A percentile compares a stretch with the other conserved stretches of the same genome.
phyloP scores from a whole-genome alignment of 2,329 filamentous ascomycete species.

The Aureobasidium zeae region DNA sequence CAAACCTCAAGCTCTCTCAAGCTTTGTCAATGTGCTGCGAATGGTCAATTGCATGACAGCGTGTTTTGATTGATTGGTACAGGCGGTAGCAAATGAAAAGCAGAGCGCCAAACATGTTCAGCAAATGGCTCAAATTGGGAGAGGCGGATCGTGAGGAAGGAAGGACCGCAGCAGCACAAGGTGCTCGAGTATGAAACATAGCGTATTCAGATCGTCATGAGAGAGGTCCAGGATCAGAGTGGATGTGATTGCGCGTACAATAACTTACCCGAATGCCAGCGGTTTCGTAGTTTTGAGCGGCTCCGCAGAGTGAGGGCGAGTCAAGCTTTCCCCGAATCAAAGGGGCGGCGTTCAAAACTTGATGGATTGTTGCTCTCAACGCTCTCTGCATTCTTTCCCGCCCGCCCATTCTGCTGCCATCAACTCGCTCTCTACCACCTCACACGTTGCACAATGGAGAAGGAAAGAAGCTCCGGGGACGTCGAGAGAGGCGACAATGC shows the following conservation, averaged over 20 bases:
- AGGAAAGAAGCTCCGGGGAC: constrained; percentile 75
- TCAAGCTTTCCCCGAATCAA: no score
- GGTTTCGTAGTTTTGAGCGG: constrained; percentile 11
- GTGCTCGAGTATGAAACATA: constrained; percentile 6
- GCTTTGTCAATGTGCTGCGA: constrained; percentile 4
- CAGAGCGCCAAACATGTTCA: no score
- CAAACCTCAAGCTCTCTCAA: constrained; percentile 6
- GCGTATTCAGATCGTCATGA: constrained; percentile 13
- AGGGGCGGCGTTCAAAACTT: constrained; percentile 7
- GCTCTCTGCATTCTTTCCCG: constrained; percentile 3
- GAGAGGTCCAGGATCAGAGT: background rate
- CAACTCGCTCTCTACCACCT: background rate
- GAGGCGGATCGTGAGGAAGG: no score
- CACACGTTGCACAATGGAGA: constrained; percentile 53
- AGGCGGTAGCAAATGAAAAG: no score
- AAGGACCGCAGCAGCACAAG: no score
- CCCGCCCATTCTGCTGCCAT: background rate
- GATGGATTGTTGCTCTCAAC: constrained; percentile 9
- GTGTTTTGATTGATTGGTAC: constrained; percentile 5
- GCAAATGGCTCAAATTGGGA: background rate
- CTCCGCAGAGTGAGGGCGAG: no score
- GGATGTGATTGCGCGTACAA: constrained; percentile 15
- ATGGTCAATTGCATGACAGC: background rate
- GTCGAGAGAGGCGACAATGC: constrained; percentile 50
- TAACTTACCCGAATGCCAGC: constrained; percentile 13